phyloP scores from a whole-genome alignment of 2,329 filamentous ascomycete species.

The Nigrograna mackinnonii region DNA sequence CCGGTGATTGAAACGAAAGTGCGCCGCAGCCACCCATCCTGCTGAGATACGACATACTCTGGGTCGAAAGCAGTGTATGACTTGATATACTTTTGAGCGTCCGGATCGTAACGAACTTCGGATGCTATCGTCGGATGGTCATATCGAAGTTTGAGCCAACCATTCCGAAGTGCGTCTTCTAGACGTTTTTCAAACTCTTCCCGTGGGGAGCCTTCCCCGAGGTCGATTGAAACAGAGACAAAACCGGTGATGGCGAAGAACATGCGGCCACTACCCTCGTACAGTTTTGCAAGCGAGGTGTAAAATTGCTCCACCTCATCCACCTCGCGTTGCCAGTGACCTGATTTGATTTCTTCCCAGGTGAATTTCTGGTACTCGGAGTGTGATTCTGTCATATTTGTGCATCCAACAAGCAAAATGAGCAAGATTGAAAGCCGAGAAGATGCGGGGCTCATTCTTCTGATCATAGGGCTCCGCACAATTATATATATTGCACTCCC shows the following conservation, averaged over 20 bases:
- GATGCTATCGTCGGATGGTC: conserved; percentile 41
- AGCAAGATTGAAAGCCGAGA: too few relatives aligned
- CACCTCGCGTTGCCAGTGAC: conserved; percentile 38
- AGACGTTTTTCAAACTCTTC: conserved; percentile 15
- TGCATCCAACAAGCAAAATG: too few relatives aligned
- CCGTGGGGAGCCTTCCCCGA: conserved; percentile 1
- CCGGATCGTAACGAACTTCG: conserved; percentile 17
- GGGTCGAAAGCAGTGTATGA: conserved; percentile 20
- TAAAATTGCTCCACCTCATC: conserved; percentile 51
- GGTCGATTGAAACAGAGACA: conserved; percentile 29
- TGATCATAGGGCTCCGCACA: too few relatives aligned
- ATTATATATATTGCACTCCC: too few relatives aligned
- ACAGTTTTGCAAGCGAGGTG: conserved; percentile 37
- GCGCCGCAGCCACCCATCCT: conserved; percentile 28
- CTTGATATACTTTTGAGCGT: conserved; percentile 27
- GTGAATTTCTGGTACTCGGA: too few relatives aligned
- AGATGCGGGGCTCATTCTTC: too few relatives aligned
- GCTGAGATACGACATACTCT: background rate
- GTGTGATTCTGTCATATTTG: too few relatives aligned
- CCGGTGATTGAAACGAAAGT: conserved; percentile 31
- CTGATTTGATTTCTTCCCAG: background rate
- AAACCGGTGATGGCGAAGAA: conserved; percentile 49
- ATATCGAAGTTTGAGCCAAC: conserved; percentile 39
- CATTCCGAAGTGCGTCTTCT: conserved; percentile 34
- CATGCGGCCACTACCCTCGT: conserved; percentile 42